Evolutionary conservation across 2,329 filamentous ascomycete genomes (phyloP), one percentile per base, ranked within the genome.

Genomic region (Cladophialophora yegresii): DNA sequence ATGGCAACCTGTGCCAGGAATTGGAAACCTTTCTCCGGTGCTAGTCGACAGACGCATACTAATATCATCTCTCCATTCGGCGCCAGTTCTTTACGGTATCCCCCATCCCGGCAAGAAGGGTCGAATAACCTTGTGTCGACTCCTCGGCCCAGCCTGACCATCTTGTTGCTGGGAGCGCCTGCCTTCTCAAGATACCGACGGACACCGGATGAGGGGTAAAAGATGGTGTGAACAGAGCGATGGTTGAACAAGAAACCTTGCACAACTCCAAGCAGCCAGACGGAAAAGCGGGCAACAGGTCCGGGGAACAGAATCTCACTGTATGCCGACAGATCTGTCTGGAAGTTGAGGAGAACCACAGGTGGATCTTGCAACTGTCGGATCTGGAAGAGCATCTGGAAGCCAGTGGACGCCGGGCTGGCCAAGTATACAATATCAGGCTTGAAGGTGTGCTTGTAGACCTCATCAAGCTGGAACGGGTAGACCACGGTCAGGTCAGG

Each of bases 401-500:
- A 90, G 3, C 88, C 88, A 2, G 90, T 77, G 4, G 85, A 88
- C 1, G 88, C 88, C 0, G 88, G 88, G 50, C 85, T 89, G 1
- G 88, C 88, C 12, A 90, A 79, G 71, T 90, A 90, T 71, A 90
- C 85, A 45, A 90, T 76, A 71, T 90, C 87, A 0, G 88, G 88
- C 2, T 83, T 81, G 73, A 89, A 89, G 0, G 87, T 87, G 53
- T 81, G 80, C 4, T 79, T 77, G 74, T 85, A 89, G 43, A 90
- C 77, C 3, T 83, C 79, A 2, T 85, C 86, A 33, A 90, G 81
- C 23, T 86, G 83, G 62, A 90, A 87, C 0, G 88, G 88, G 67
- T 89, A 89, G 12, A 87, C 87, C 26, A 90, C 83, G 8, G 87
- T 88, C 53, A 90, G 80, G 70, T 90, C 87, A 0, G 87, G 88